phyloP scores from a whole-genome alignment of 306 rosid species.

The Gastrolobium bilobum region DNA sequence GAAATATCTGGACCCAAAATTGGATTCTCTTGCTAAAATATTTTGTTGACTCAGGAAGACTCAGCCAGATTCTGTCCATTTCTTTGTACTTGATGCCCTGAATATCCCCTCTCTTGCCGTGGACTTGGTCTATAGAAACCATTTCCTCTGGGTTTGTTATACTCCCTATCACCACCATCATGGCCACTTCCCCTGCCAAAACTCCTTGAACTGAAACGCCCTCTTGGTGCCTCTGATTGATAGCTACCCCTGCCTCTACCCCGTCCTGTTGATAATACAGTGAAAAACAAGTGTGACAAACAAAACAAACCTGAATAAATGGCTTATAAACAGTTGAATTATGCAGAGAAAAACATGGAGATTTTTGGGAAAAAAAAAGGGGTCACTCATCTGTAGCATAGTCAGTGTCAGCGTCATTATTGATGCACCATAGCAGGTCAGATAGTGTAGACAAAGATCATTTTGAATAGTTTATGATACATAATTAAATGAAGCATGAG shows the following conservation, averaged over 20 bases:
- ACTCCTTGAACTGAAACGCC: constrained; percentile 69
- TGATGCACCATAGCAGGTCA: constrained; percentile 1
- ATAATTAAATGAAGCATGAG: not conserved
- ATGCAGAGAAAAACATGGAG: constrained; percentile 1
- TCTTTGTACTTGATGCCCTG: constrained; percentile 67
- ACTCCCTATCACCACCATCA: constrained; percentile 74
- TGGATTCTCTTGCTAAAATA: constrained; percentile 46
- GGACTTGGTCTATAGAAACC: constrained; percentile 78
- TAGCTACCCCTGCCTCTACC: constrained; percentile 91
- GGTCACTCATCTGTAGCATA: not conserved
- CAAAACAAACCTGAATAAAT: not conserved
- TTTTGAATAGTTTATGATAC: constrained; percentile 4
- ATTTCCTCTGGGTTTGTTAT: constrained; percentile 72
- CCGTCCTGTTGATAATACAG: constrained; percentile 70
- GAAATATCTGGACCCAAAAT: constrained; percentile 66
- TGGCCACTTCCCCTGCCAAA: constrained; percentile 68
- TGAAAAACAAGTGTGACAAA: constrained; percentile 10
- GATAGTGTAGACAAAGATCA: not conserved
- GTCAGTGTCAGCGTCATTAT: constrained; percentile 6
- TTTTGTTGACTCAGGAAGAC: constrained; percentile 52
- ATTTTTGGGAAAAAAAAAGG: constrained; percentile 8
- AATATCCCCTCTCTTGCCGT: constrained; percentile 69
- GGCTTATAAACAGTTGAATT: not conserved
- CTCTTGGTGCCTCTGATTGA: constrained; percentile 75
- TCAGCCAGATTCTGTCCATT: constrained; percentile 66